Evolutionary conservation across 306 rosid genomes (phyloP).

Genomic region (Cucumis hystrix): DNA sequence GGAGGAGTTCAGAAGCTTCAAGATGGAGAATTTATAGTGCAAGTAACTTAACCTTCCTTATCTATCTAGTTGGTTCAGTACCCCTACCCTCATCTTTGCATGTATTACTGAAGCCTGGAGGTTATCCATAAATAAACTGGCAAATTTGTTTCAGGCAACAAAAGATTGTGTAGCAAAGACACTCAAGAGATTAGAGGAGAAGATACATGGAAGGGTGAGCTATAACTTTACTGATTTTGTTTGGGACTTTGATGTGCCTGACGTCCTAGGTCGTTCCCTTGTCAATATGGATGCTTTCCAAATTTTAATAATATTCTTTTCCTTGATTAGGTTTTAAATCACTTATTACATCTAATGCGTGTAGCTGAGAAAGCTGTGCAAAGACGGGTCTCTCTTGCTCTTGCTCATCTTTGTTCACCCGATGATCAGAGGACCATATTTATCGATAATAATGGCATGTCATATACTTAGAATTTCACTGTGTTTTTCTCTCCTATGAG

Average conservation of each 20-base stretch:
- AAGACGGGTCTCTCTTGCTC: conserved; percentile 84
- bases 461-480: background rate
- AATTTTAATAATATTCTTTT: conserved; percentile 21
- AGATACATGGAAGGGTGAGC: conserved; percentile 86
- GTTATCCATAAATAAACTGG: background rate
- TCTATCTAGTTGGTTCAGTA: background rate
- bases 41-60: conserved; percentile 33
- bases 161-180: conserved; percentile 99
- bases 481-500: background rate
- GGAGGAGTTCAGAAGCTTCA: conserved; percentile 94
- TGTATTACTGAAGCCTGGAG: background rate
- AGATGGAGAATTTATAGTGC: conserved; percentile 98
- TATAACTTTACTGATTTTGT: background rate
- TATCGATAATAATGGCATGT: conserved; percentile 63
- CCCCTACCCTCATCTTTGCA: background rate
- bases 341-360: conserved; percentile 82
- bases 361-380: conserved; percentile 67
- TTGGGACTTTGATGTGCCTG: background rate
- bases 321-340: conserved; percentile 61
- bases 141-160: conserved; percentile 57
- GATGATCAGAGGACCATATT: conserved; percentile 71
- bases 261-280: background rate
- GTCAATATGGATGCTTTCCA: conserved; percentile 2
- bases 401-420: conserved; percentile 89
- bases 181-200: conserved; percentile 95